A percentile compares a stretch with the other conserved stretches of the same genome.
phyloP scores from a whole-genome alignment of 352 stramenopile species.

The Phytophthora gonapodyides region DNA sequence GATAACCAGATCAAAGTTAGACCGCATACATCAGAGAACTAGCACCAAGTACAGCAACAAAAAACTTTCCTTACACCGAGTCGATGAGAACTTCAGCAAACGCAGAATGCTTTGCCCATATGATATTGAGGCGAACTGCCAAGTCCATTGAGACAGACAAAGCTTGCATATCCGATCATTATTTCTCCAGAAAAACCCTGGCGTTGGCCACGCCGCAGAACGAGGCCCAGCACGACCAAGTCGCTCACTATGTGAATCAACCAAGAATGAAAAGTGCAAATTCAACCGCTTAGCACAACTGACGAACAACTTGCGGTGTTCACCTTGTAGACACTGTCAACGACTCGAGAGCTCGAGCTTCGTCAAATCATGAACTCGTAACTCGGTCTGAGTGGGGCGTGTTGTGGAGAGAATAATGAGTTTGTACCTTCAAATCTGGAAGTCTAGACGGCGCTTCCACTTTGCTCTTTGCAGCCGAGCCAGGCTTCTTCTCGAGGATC shows the following conservation, averaged over 20 bases:
- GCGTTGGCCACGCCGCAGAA: background rate
- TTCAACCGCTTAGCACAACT: too few species aligned
- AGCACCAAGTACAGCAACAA: too few species aligned
- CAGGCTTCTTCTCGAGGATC: constrained; percentile 21
- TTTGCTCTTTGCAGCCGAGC: constrained; percentile 19
- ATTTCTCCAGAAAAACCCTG: background rate
- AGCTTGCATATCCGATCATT: background rate
- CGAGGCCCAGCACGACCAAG: constrained; percentile 17
- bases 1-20: constrained; percentile 41
- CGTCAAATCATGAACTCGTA: too few species aligned
- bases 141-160: background rate
- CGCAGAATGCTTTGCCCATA: background rate
- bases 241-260: constrained; percentile 20
- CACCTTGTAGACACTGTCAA: too few species aligned
- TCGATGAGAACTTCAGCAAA: constrained; percentile 42
- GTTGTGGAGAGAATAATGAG: too few species aligned
- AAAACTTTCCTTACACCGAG: constrained; percentile 15
- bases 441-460: background rate
- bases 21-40: too few species aligned
- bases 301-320: too few species aligned
- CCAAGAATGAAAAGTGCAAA: too few species aligned
- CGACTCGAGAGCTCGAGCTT: too few species aligned
- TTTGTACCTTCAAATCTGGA: too few species aligned
- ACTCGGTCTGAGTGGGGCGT: too few species aligned
- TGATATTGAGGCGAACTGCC: background rate